Percentiles rank a stretch among this genome's conserved stretches.
Evolutionary conservation across 169 alveolate species (phyloP).

Genomic region (Plasmodium vivax): DNA sequence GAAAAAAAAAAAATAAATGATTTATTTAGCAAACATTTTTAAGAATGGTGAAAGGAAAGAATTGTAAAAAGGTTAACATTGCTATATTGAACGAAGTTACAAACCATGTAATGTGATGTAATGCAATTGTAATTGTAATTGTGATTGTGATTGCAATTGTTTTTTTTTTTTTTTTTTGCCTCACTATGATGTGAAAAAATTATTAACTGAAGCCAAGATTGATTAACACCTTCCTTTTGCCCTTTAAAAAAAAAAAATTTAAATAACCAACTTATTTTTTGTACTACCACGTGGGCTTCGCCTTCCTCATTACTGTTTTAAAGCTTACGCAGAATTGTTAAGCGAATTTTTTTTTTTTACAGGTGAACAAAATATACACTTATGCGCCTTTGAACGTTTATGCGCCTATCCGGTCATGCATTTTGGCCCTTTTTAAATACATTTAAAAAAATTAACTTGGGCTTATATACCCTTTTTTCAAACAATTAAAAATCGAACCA

Average conservation of each 20-base stretch:
- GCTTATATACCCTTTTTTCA: background rate
- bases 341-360: background rate
- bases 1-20: background rate
- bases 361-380: background rate
- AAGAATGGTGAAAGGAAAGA: background rate
- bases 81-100: conserved; percentile 18
- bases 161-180: background rate
- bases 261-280: background rate
- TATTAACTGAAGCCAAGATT: background rate
- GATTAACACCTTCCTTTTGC: background rate
- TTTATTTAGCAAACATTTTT: conserved; percentile 30
- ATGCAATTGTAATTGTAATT: background rate
- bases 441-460: background rate
- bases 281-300: background rate
- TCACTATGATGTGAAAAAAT: background rate
- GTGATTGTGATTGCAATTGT: background rate
- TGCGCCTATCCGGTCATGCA: background rate
- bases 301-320: background rate
- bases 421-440: background rate
- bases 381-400: background rate
- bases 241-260: background rate
- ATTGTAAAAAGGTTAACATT: conserved; percentile 1
- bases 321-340: background rate
- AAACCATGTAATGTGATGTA: background rate
- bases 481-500: background rate